Evolutionary conservation across 2,329 filamentous ascomycete genomes (phyloP).

Genomic region (Cladosporium sp.): DNA sequence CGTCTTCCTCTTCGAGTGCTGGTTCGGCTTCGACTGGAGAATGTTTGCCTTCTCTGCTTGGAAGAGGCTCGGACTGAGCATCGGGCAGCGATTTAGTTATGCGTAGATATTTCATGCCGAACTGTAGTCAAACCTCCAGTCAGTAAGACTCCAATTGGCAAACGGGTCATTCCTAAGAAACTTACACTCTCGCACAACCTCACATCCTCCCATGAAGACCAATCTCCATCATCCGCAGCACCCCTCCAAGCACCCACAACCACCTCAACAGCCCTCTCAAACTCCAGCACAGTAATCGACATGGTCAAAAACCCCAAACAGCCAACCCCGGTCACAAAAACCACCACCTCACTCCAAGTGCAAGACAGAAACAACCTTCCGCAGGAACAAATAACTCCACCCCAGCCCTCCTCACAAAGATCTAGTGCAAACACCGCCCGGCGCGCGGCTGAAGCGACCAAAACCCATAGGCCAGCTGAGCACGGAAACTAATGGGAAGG

Average conservation of each 20-base stretch:
- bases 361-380: no score
- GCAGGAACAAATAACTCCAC: no score
- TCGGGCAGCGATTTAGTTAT: not conserved
- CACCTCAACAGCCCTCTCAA: not conserved
- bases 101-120: conserved; percentile 1
- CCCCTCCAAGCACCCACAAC: not conserved
- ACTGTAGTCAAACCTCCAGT: not conserved
- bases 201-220: conserved; percentile 1
- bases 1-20: not conserved
- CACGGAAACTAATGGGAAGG: no score
- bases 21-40: not conserved
- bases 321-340: no score
- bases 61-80: no score
- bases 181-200: conserved; percentile 1
- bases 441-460: no score
- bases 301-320: no score
- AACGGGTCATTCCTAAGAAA: no score
- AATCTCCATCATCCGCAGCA: not conserved
- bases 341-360: no score
- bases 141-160: not conserved
- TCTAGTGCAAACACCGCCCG: no score
- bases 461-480: no score
- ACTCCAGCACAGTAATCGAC: not conserved
- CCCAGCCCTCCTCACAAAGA: no score
- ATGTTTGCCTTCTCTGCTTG: not conserved